Evolutionary conservation across 169 alveolate species (phyloP).

Genomic region (Plasmodium cynomolgi): DNA sequence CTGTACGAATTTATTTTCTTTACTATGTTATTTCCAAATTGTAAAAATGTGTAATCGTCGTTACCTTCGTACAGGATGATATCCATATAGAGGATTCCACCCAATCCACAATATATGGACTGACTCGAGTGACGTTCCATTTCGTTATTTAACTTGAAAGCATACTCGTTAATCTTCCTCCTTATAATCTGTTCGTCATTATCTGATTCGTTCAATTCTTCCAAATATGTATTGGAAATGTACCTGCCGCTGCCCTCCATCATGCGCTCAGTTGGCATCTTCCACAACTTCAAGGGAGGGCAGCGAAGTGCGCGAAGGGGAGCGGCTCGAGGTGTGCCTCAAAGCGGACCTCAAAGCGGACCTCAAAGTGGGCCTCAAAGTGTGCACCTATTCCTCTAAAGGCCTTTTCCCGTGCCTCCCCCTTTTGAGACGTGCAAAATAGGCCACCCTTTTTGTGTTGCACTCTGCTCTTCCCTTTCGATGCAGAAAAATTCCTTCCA

Average conservation of each 20-base stretch:
- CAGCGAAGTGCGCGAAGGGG: background rate
- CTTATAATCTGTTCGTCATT: slow-evolving; percentile 2
- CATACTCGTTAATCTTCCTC: slow-evolving; percentile 32
- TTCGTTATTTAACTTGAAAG: slow-evolving; percentile 14
- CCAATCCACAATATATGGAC: slow-evolving; percentile 52
- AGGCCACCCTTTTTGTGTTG: background rate
- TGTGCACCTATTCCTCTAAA: background rate
- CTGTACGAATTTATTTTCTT: slow-evolving; percentile 6
- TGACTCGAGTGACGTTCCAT: slow-evolving; percentile 8
- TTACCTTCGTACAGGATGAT: slow-evolving; percentile 34
- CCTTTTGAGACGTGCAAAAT: background rate
- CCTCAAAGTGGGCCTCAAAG: background rate
- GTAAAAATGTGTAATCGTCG: slow-evolving; percentile 24
- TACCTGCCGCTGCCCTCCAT: slow-evolving; percentile 16
- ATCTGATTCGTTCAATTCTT: slow-evolving; percentile 35
- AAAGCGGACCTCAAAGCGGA: background rate
- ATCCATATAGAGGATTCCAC: slow-evolving; percentile 69
- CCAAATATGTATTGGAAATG: slow-evolving; percentile 17
- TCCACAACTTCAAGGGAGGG: background rate
- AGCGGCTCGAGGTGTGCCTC: background rate
- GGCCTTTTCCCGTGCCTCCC: background rate
- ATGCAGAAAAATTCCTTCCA: background rate
- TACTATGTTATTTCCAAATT: slow-evolving; percentile 21
- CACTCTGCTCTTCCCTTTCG: background rate
- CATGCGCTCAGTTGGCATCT: background rate